These are phyloP conservation scores for Thalassiosira mediterranea DNA, from an alignment of 352 stramenopile species.

Conservation along the genomic window DNA sequence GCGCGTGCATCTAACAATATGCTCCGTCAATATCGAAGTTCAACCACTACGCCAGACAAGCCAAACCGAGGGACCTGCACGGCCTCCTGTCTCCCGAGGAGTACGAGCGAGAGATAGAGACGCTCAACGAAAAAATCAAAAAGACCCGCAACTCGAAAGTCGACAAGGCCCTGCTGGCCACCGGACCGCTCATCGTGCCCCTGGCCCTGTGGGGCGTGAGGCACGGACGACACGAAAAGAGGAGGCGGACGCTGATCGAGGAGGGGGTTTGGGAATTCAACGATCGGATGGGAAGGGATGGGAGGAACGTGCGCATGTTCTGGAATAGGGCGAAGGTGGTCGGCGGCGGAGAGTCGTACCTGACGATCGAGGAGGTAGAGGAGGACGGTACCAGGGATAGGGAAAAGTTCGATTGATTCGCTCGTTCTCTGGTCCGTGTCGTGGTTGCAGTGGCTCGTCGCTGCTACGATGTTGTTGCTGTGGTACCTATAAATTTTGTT, in stretches of 20 bases:
- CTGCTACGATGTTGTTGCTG: not conserved
- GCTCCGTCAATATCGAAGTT: too few relatives aligned
- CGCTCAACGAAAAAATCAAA: slow-evolving; percentile 66
- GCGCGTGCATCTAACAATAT: too few relatives aligned
- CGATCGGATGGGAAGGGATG: slow-evolving; percentile 45
- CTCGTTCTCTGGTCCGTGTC: slow-evolving; percentile 4
- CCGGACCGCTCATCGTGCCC: slow-evolving; percentile 62
- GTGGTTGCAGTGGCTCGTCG: not conserved
- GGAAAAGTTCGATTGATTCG: slow-evolving; percentile 49
- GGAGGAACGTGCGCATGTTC: slow-evolving; percentile 44
- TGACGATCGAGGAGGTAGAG: slow-evolving; percentile 52
- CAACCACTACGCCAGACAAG: slow-evolving; percentile 36
- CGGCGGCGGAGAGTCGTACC: slow-evolving; percentile 40
- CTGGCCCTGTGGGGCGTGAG: slow-evolving; percentile 70
- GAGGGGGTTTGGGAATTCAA: slow-evolving; percentile 73
- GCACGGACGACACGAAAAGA: slow-evolving; percentile 57
- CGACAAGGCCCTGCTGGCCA: slow-evolving; percentile 59
- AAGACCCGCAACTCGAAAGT: slow-evolving; percentile 51
- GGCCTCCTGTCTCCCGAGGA: slow-evolving; percentile 57
- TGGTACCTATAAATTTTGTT: too few relatives aligned
- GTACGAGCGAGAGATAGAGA: slow-evolving; percentile 62
- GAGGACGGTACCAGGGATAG: not conserved
- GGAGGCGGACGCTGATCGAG: slow-evolving; percentile 55
- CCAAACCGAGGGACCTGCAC: slow-evolving; percentile 46
- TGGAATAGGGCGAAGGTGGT: slow-evolving; percentile 29